These are phyloP conservation scores for Orobanche coerulescens DNA, from an alignment of 257 asterid genomes.

Conservation along the genomic window DNA sequence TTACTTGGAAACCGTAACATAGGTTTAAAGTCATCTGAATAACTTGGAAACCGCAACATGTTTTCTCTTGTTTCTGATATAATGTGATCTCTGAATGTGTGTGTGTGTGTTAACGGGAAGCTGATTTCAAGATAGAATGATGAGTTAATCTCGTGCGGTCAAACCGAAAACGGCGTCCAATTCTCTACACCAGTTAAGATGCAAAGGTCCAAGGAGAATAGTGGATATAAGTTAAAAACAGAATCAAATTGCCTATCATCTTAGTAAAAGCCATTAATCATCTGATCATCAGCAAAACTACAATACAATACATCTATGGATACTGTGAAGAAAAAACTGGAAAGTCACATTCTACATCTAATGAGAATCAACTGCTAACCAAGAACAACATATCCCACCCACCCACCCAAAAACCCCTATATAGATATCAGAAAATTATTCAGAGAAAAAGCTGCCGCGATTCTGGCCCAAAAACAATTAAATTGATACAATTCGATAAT, in stretches of 20 bases:
- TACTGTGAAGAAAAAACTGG: too few relatives aligned
- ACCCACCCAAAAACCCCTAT: slow-evolving; percentile 7
- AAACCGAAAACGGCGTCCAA: background rate
- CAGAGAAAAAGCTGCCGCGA: background rate
- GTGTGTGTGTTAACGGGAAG: background rate
- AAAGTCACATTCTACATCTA: slow-evolving; percentile 19
- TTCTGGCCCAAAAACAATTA: background rate
- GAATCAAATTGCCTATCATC: slow-evolving; percentile 4
- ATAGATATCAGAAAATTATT: background rate
- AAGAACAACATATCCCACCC: background rate
- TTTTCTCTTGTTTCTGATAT: background rate
- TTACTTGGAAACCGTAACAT: too few relatives aligned
- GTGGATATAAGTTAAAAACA: background rate
- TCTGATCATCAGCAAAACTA: background rate
- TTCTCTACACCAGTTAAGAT: background rate
- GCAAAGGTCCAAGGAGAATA: too few relatives aligned
- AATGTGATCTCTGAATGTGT: background rate
- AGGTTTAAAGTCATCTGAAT: background rate
- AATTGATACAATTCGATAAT: slow-evolving; percentile 6
- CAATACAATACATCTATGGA: slow-evolving; percentile 12
- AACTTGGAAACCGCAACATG: background rate
- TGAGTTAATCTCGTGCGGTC: background rate
- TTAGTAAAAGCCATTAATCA: background rate
- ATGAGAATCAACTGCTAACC: background rate
- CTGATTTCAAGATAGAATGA: background rate